These are phyloP conservation scores for Panicum virgatum DNA, from an alignment of 202 grass and related monocot genomes.

Conservation along the genomic window DNA sequence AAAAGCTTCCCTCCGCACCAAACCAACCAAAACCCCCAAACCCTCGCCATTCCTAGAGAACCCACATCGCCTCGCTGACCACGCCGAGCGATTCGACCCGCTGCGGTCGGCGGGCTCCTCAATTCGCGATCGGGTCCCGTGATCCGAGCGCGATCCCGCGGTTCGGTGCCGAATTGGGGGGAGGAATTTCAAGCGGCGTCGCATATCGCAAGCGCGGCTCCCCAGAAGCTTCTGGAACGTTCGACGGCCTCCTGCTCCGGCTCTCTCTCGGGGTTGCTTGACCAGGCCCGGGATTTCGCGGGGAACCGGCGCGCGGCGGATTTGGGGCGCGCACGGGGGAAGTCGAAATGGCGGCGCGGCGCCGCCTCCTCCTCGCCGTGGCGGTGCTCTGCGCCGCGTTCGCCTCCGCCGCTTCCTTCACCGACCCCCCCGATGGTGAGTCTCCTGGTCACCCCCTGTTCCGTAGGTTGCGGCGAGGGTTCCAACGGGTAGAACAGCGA, in stretches of 20 bases:
- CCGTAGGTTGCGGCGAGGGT: background rate
- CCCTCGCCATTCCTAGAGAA: slow-evolving; percentile 3
- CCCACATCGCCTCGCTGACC: background rate
- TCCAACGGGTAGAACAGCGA: too few relatives aligned
- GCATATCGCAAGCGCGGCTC: slow-evolving; percentile 1
- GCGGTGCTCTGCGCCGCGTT: slow-evolving; percentile 42
- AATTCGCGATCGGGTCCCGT: background rate
- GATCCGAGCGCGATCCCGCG: background rate
- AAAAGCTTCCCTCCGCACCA: slow-evolving; percentile 22
- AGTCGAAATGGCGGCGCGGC: slow-evolving; percentile 30
- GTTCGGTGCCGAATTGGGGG: slow-evolving; percentile 31
- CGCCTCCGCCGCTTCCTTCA: slow-evolving; percentile 43
- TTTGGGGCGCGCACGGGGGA: background rate
- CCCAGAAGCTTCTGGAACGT: slow-evolving; percentile 33
- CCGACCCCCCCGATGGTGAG: slow-evolving; percentile 65
- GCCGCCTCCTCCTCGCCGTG: slow-evolving; percentile 37
- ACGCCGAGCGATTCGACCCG: background rate
- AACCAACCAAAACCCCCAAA: slow-evolving; percentile 54
- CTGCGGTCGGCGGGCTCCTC: background rate
- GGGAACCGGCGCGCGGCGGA: background rate
- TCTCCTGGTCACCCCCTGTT: background rate
- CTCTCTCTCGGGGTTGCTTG: background rate
- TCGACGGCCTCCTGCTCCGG: background rate
- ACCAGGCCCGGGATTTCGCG: slow-evolving; percentile 6
- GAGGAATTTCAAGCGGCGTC: slow-evolving; percentile 15